Percentiles rank a stretch among this genome's conserved stretches.
Evolutionary conservation across 768 basidiomycete genomes (phyloP).

Genomic region (Gelatoporia subvermispora): DNA sequence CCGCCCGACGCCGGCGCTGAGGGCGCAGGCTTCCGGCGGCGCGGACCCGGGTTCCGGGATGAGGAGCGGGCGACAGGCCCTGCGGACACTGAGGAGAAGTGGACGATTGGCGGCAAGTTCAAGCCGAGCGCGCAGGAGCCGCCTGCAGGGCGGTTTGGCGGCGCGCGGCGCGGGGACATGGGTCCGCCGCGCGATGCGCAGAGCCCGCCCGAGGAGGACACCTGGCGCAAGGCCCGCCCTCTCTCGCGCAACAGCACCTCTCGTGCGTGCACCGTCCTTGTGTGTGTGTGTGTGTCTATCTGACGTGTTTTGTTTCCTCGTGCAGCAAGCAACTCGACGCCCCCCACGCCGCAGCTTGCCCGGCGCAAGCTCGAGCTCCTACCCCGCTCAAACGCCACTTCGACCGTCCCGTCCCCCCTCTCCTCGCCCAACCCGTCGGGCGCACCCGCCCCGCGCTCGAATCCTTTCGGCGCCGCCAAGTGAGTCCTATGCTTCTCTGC

Average conservation of each 20-base stretch:
- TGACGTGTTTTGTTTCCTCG: background rate
- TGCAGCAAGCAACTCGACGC: slow-evolving; percentile 65
- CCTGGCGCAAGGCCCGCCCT: slow-evolving; percentile 63
- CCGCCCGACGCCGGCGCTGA: slow-evolving; percentile 39
- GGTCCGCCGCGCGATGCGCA: slow-evolving; percentile 41
- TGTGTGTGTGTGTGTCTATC: slow-evolving; percentile 6
- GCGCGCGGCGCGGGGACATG: slow-evolving; percentile 49
- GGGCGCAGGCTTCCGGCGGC: slow-evolving; percentile 45
- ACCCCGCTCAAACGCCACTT: slow-evolving; percentile 67
- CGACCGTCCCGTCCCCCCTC: slow-evolving; percentile 67
- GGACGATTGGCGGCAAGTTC: slow-evolving; percentile 74
- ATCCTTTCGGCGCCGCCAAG: slow-evolving; percentile 88
- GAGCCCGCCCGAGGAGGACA: slow-evolving; percentile 48
- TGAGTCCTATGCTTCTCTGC: slow-evolving; percentile 27
- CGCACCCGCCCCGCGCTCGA: slow-evolving; percentile 43
- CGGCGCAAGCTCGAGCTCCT: slow-evolving; percentile 83
- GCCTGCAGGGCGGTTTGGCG: slow-evolving; percentile 41
- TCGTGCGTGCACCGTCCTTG: slow-evolving; percentile 41
- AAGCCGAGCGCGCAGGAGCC: slow-evolving; percentile 43
- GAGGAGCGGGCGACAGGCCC: slow-evolving; percentile 34
- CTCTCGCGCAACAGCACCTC: slow-evolving; percentile 48
- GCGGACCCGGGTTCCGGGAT: slow-evolving; percentile 47
- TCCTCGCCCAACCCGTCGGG: slow-evolving; percentile 72
- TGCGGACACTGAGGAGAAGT: slow-evolving; percentile 77
- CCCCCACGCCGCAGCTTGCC: slow-evolving; percentile 75